Percentiles rank a stretch among this genome's conserved stretches.
phyloP scores from a whole-genome alignment of 371 early-diverging fungal species.

The Coemansia sp. region DNA sequence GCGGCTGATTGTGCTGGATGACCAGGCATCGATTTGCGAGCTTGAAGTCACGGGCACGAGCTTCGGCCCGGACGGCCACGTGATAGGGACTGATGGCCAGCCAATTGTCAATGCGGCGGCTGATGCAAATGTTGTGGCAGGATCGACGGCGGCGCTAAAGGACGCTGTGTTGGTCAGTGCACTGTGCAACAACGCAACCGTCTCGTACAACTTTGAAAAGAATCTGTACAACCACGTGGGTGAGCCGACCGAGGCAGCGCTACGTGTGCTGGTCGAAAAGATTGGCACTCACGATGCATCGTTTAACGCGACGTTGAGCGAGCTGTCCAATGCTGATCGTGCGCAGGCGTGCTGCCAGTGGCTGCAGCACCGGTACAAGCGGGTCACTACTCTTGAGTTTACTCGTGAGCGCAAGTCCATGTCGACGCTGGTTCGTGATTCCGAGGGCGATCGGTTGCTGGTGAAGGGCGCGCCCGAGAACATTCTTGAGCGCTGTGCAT shows the following conservation, averaged over 20 bases:
- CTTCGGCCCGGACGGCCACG: constrained; percentile 80
- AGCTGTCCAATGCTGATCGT: constrained; percentile 58
- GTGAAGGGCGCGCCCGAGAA: constrained; percentile 96
- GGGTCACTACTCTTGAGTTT: constrained; percentile 83
- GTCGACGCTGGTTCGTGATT: constrained; percentile 69
- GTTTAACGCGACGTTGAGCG: constrained; percentile 61
- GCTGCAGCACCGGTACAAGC: constrained; percentile 56
- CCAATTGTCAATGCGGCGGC: constrained; percentile 49
- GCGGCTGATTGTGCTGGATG: constrained; percentile 55
- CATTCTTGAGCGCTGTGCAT: constrained; percentile 83
- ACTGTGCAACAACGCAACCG: constrained; percentile 89
- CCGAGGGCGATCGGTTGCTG: constrained; percentile 53
- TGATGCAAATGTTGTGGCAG: constrained; percentile 49
- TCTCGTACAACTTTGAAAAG: constrained; percentile 70
- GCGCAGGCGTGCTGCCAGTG: constrained; percentile 64
- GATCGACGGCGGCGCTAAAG: constrained; percentile 58
- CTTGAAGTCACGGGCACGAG: constrained; percentile 74
- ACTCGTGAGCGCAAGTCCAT: constrained; percentile 95
- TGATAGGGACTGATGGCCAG: constrained; percentile 57
- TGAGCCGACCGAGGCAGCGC: constrained; percentile 99
- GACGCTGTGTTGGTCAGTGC: constrained; percentile 80
- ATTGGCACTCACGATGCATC: constrained; percentile 69
- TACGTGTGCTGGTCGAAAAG: constrained; percentile 91
- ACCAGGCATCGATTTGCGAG: constrained; percentile 57
- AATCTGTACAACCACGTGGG: constrained; percentile 73